phyloP scores from a whole-genome alignment of 2,329 filamentous ascomycete genomes.

The Colletotrichum euphorbiae region DNA sequence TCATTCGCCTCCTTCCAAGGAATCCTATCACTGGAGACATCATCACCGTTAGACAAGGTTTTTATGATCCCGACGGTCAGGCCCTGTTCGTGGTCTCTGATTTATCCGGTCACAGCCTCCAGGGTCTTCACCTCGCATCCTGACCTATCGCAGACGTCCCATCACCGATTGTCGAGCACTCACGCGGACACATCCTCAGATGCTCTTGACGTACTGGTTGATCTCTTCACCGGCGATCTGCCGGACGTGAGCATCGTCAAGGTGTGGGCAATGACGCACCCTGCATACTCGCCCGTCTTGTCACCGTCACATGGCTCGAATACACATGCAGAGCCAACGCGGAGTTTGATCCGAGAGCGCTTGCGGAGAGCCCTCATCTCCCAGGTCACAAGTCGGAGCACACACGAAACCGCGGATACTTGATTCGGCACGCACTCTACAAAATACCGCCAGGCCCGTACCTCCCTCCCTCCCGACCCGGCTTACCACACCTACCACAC shows the following conservation, averaged over 20 bases:
- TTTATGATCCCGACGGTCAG: not conserved
- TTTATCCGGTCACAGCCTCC: constrained; percentile 21
- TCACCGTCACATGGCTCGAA: constrained; percentile 19
- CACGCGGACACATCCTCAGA: not conserved
- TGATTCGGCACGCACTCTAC: not conserved
- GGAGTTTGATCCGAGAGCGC: constrained; percentile 7
- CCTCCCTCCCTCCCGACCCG: constrained; percentile 7
- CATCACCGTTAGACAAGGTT: not conserved
- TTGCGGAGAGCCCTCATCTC: not conserved
- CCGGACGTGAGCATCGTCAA: not conserved
- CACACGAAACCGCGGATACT: not conserved
- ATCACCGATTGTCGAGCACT: not conserved
- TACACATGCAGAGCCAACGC: not conserved
- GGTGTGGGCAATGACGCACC: not conserved
- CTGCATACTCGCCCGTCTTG: constrained; percentile 1
- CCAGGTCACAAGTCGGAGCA: not conserved
- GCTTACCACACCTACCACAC: constrained; percentile 3
- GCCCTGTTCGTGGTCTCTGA: constrained; percentile 26
- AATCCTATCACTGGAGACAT: not conserved
- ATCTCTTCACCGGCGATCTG: not conserved
- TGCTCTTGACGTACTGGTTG: not conserved
- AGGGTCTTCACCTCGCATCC: not conserved
- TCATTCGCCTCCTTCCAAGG: constrained; percentile 1
- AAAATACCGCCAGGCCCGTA: constrained; percentile 3
- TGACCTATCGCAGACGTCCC: not conserved